phyloP scores from a whole-genome alignment of 306 rosid species.

The Lathyrus tuberosus region DNA sequence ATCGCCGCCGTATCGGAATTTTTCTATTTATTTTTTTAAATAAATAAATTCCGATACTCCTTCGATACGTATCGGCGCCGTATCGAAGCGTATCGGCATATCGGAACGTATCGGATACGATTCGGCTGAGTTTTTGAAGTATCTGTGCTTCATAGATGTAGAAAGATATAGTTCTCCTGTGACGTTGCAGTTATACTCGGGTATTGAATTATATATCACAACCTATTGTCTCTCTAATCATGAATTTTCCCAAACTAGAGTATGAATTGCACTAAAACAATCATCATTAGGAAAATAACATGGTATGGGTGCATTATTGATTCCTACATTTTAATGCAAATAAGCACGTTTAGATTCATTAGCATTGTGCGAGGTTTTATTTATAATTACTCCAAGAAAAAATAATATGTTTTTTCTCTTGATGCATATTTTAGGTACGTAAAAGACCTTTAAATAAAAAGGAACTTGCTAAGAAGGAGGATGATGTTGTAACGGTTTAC shows the following conservation, averaged over 20 bases:
- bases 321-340: conserved; percentile 1
- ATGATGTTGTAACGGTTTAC: conserved; percentile 78
- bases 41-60: no score
- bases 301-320: conserved; percentile 15
- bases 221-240: conserved; percentile 5
- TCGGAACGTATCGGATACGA: no score
- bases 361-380: conserved; percentile 24
- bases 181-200: neutral
- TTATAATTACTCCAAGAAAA: neutral
- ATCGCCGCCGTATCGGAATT: no score
- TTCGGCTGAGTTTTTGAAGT: no score
- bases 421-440: conserved; percentile 68
- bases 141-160: no score
- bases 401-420: conserved; percentile 15
- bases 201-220: conserved; percentile 6
- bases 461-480: conserved; percentile 94
- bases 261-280: conserved; percentile 16
- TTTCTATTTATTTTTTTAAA: no score
- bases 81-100: no score
- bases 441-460: conserved; percentile 96
- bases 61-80: no score
- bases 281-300: conserved; percentile 26
- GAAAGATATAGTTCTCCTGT: conserved; percentile 19
- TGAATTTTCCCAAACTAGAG: neutral
- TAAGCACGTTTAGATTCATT: conserved; percentile 23